Conservation (phyloP, 1,284 basidiomycete genomes). For the Xerocomus subilludens region DNA sequence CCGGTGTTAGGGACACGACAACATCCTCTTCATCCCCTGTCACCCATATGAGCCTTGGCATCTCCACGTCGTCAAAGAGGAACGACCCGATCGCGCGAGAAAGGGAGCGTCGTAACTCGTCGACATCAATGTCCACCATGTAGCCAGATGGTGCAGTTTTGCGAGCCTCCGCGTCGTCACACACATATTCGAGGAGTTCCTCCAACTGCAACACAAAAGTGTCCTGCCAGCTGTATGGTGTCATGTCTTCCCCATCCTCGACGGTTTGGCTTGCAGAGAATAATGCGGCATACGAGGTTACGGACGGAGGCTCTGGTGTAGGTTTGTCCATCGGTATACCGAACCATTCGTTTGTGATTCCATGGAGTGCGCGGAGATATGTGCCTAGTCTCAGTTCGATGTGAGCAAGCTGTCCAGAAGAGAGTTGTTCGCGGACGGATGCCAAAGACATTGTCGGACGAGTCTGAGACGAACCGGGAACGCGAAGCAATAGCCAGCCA, state of each 20-base stretch:
- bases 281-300: slow-evolving; percentile 32
- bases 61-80: slow-evolving; percentile 78
- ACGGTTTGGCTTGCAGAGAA: slow-evolving; percentile 24
- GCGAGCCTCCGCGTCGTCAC: slow-evolving; percentile 9
- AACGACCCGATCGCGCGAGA: slow-evolving; percentile 76
- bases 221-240: slow-evolving; percentile 76
- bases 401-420: slow-evolving; percentile 57
- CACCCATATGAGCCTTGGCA: slow-evolving; percentile 72
- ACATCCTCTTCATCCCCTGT: slow-evolving; percentile 67
- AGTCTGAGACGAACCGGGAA: slow-evolving; percentile 24
- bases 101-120: slow-evolving; percentile 63
- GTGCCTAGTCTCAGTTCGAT: slow-evolving; percentile 69
- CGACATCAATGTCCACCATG: slow-evolving; percentile 53
- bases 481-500: slow-evolving; percentile 41
- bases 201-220: slow-evolving; percentile 72
- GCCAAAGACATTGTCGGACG: slow-evolving; percentile 45
- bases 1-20: slow-evolving; percentile 53
- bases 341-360: slow-evolving; percentile 77
- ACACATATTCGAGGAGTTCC: slow-evolving; percentile 58
- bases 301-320: slow-evolving; percentile 41
- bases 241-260: slow-evolving; percentile 51
- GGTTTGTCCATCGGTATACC: slow-evolving; percentile 59
- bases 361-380: slow-evolving; percentile 70
- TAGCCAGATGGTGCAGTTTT: slow-evolving; percentile 12
- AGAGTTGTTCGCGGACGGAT: slow-evolving; percentile 56